Evolutionary conservation across 148 eudicot species (phyloP).

Genomic region (Spergularia marina): DNA sequence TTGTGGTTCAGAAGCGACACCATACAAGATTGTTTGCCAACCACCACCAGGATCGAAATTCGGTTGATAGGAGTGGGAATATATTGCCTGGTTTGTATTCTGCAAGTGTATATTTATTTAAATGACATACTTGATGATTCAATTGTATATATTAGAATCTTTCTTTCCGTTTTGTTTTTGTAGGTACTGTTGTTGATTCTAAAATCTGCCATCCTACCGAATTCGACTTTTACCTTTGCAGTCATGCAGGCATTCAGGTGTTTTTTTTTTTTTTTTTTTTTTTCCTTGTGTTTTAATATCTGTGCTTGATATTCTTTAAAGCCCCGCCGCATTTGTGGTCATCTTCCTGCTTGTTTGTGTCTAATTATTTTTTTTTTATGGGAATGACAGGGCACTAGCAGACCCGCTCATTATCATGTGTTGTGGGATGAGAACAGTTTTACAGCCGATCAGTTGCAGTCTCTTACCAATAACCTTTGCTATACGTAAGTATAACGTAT

Average conservation of each 20-base stretch:
- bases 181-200: constrained; percentile 94
- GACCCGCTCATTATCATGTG: constrained; percentile 84
- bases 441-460: constrained; percentile 64
- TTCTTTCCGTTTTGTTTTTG: not conserved
- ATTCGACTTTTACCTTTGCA: constrained; percentile 92
- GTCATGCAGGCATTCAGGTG: constrained; percentile 97
- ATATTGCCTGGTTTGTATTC: constrained; percentile 59
- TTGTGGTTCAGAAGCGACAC: constrained; percentile 88
- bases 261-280: not conserved
- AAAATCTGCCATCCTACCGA: constrained; percentile 96
- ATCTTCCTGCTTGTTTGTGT: not conserved
- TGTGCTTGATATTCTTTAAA: too few relatives aligned
- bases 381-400: constrained; percentile 59
- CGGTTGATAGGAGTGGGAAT: constrained; percentile 69
- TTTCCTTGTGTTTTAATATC: not conserved
- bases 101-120: not conserved
- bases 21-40: constrained; percentile 85
- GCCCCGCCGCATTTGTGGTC: too few relatives aligned
- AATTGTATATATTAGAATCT: not conserved
- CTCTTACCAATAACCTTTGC: constrained; percentile 66
- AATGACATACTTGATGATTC: not conserved
- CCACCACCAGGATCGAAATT: constrained; percentile 52
- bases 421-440: constrained; percentile 81
- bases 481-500: constrained; percentile 47
- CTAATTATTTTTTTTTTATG: not conserved